Base-by-base conservation (phyloP, 2,329 filamentous ascomycete genomes). In the Thielaviopsis musarum region DNA sequence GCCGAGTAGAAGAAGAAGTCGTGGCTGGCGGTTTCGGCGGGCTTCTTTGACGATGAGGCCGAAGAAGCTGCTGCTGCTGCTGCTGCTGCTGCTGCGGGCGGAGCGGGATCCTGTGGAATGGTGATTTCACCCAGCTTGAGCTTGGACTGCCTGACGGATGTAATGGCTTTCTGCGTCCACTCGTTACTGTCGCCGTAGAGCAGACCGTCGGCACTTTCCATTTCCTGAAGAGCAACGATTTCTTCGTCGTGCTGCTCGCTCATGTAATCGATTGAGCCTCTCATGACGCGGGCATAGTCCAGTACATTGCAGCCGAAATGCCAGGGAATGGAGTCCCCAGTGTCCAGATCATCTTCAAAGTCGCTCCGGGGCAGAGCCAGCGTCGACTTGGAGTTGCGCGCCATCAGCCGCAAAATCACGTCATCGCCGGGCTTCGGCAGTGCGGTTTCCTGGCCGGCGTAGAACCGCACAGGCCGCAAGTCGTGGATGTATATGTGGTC, bases 251-350 rank as follows among this genome's bases (percentile, higher is more conserved):
- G 91, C 67, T 97, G 87, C 58, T 82, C 77, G 13, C 75, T 69
- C 85, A 98, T 91, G 68, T 98, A 98, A 38, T 87, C 83, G 66
- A 87, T 83, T 4, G 88, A 91, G 6, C 91, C 93, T 69, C 91
- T 95, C 88, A 98, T 95, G 59, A 97, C 85, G 48, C 91, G 83
- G 17, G 91, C 89, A 70, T 96, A 98, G 69, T 98, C 93, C 68
- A 94, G 79, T 41, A 95, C 90, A 66, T 95, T 94, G 10, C 89
- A 90, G 5, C 88, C 89, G 71, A 93, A 90, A 69, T 94, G 89
- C 93, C 93, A 98, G 0, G 93, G 93, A 41, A 97, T 82, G 66
- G 91, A 86, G 56, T 91, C 83, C 9, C 80, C 81, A 21, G 81
- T 77, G 30, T 79, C 78, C 28, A 89, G 75, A 2, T 81, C 77